Evolutionary conservation across 768 basidiomycete genomes (phyloP).

Genomic region (Leccinum aurantiacum): DNA sequence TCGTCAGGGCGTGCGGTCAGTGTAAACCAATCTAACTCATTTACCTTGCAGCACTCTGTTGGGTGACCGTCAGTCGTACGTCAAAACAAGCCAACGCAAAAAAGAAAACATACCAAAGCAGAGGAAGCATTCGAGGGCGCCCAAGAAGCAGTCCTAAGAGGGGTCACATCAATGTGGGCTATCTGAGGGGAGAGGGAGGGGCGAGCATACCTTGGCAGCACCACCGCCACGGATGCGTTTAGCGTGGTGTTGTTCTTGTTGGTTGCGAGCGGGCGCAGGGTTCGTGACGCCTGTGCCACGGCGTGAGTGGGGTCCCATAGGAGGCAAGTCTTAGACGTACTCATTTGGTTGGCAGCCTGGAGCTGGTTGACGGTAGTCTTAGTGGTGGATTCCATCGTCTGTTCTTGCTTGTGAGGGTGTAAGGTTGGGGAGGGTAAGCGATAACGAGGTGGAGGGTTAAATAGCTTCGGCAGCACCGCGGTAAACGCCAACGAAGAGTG

Average conservation of each 20-base stretch:
- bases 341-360: conserved; percentile 60
- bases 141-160: conserved; percentile 65
- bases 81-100: not conserved
- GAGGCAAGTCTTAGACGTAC: conserved; percentile 39
- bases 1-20: not conserved
- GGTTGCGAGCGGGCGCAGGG: conserved; percentile 42
- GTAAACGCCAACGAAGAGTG: too few species aligned
- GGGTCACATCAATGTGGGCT: not conserved
- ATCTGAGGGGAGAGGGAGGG: not conserved
- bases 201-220: conserved; percentile 52
- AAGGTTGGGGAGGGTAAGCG: not conserved
- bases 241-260: conserved; percentile 44
- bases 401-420: conserved; percentile 26
- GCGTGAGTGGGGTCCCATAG: not conserved
- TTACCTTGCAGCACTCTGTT: conserved; percentile 70
- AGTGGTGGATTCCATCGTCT: conserved; percentile 33
- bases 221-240: conserved; percentile 71
- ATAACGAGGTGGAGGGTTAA: conserved; percentile 10
- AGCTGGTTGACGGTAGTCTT: conserved; percentile 52
- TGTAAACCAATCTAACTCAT: not conserved
- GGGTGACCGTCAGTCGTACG: not conserved
- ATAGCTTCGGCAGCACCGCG: conserved; percentile 9
- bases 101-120: conserved; percentile 59
- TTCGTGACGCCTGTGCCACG: conserved; percentile 45
- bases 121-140: conserved; percentile 61